Percentiles rank a stretch among this genome's conserved stretches.
phyloP scores from a whole-genome alignment of 2,329 filamentous ascomycete species.

The Verticillium tricorpus region DNA sequence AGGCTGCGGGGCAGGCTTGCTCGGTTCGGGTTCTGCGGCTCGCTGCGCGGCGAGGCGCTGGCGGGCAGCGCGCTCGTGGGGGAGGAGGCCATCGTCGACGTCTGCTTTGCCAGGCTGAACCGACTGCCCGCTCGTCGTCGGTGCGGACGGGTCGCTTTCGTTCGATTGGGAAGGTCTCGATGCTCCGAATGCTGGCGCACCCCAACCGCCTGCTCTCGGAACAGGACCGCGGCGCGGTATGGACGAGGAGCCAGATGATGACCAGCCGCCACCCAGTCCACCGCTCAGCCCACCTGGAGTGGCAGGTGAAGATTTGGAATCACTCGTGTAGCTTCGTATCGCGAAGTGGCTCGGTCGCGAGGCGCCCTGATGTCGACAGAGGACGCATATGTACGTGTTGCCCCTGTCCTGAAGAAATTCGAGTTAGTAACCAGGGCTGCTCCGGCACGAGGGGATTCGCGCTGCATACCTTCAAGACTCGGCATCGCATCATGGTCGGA shows the following conservation, averaged over 20 bases:
- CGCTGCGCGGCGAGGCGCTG: slow-evolving; percentile 12
- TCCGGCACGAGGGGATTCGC: neutral
- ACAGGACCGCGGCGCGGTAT: neutral
- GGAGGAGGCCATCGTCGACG: slow-evolving; percentile 23
- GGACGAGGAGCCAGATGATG: neutral
- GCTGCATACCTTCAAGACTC: slow-evolving; percentile 31
- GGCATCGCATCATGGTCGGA: slow-evolving; percentile 36
- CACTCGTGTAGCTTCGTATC: slow-evolving; percentile 10
- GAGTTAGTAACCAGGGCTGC: slow-evolving; percentile 5
- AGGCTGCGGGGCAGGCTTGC: neutral
- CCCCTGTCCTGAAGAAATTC: slow-evolving; percentile 24
- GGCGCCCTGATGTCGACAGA: slow-evolving; percentile 25
- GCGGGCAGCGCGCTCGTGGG: slow-evolving; percentile 33
- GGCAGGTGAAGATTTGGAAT: slow-evolving; percentile 1
- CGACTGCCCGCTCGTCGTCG: neutral
- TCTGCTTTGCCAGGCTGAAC: neutral
- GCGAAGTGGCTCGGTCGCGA: slow-evolving; percentile 2
- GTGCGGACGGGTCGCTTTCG: neutral
- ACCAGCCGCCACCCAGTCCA: neutral
- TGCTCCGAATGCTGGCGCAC: slow-evolving; percentile 2
- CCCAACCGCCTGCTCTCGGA: slow-evolving; percentile 6
- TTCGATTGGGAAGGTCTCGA: neutral
- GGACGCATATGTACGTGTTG: slow-evolving; percentile 35
- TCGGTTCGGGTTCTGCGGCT: neutral
- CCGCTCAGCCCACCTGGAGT: neutral